Base-by-base conservation (phyloP, 78 protist genomes). In the Monosiga brevicollis region DNA sequence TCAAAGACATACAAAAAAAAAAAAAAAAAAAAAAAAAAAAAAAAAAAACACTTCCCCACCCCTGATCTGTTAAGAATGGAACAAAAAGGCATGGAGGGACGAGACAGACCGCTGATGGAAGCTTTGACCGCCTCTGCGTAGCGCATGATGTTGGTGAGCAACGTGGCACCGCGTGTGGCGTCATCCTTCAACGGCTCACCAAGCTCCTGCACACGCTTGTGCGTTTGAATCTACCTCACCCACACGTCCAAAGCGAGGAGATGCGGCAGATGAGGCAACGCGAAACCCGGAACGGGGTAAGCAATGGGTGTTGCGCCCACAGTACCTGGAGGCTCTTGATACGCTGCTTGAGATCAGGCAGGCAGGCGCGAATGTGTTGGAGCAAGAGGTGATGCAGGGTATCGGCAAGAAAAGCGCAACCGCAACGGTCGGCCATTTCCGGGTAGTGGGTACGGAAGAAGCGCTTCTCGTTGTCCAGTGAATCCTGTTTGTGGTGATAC, bases 201-300 rank as follows among this genome's bases (percentile, higher is more conserved):
- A 29, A 11, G 25, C n/a, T 15, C 76, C 15, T 73, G 22, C 62
- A 49, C 32, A 9, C 9, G 32, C 9, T 9, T 20, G 62, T 20
- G 32, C 9, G 62, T 49, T 20, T 49, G 62, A 49, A 49, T 9
- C 62, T 20, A 49, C 32, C 32, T 9, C 9, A 9, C 15, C 62
- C 9, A 15, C 62, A 49, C 62, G 62, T 49, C 32, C 62, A 15
- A 9, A 15, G 15, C 62, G 78, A 1, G 20, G 29, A 1, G 0
- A 11, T 22, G 1, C 22, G 0, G 40, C 39, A n/a, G 26, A 37
- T 37, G 11, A 9, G 0, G 0, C 36, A 1, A 2, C 74, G 88
- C 95, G 73, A 76, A 40, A 38, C 87, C 78, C 25, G 91, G 90
- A 15, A 86, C 93, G 78, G 96, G 95, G 83, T 87, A 84, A 62